Base-by-base conservation (phyloP, 225 moss, liverwort and hornwort species). In the Sphagnum contortum region DNA sequence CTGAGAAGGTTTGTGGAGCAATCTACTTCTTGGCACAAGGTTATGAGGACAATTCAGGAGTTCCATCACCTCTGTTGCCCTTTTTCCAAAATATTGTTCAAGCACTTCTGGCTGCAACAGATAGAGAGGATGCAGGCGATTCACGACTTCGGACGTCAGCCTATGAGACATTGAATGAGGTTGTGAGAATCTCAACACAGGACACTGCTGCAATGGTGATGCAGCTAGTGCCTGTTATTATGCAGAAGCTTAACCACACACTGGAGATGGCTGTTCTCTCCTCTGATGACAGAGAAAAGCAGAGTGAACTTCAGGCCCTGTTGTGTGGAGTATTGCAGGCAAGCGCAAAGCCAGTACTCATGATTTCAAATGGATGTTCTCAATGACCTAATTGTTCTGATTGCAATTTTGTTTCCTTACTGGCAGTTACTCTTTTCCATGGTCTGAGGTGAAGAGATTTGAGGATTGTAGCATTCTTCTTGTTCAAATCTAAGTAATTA, bases 81-180 rank as follows among this genome's bases (percentile, higher is more conserved):
- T 64, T 64, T 14, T 64, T 64, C 49, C 64, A 64, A 49, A 51
- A 49, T 48, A 50, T 64, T 64, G 64, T 64, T 5, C 64, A 64
- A 4, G 10, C 1, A 2, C 64, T 64, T n/a, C 49, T 64, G 47
- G 64, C 64, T 7, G 49, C 64, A 14, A 64, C 64, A 64, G 64
- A 64, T 5, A 64, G 64, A 50, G 64, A 64, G 49, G 64, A 64
- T 50, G 64, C 64, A 49, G 64, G 64, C 10, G 64, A 64, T 48
- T 64, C 64, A 12, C 3, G 64, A 29, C 64, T 64, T 2, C 64
- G 64, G 9, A 29, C 64, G 4, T 64, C 64, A 10, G 64, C 64
- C 13, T 64, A 64, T 50, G 64, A 64, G 50, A 64, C 64, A 10
- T 49, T 64, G 3, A 64, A 64, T 12, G 64, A 64, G 64, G 64